Base-by-base conservation (phyloP, 2,329 filamentous ascomycete genomes). In the Penicillium vulpinum region DNA sequence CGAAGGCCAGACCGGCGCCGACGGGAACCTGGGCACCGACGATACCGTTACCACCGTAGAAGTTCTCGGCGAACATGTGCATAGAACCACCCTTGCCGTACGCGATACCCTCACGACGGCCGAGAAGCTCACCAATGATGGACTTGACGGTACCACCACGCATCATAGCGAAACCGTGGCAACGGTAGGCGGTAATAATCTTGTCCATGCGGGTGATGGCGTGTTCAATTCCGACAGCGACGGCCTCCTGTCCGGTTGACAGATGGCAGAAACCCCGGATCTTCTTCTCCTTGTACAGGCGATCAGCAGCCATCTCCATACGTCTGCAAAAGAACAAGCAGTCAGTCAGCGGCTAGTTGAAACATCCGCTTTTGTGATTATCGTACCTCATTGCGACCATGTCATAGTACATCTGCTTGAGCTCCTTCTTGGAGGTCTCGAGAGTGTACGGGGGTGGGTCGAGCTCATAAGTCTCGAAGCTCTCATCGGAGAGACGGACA, bases 241-340 rank as follows among this genome's bases (percentile, higher is more conserved):
- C 94, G 65, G 94, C 94, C 85, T 99, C 94, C 81, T 99, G 94
- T 62, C 94, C 94, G 58, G 90, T 96, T 58, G 94, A 97, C 79
- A 99, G 81, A 82, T 99, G 94, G 83, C 94, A 99, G 89, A 99
- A 99, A 81, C 94, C 94, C 71, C 94, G 90, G 71, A 99, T 97
- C 86, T 99, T 97, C 89, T 99, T 99, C 84, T 97, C 94, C 85
- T 99, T 99, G 90, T 99, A 99, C 73, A 99, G 84, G 76, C 93
- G 87, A 77, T 99, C 94, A 81, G 94, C 92, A 67, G 93, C 92
- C 93, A 99, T 96, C 81, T 99, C 94, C 94, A 99, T 96, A 78
- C 96, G 94, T 81, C 92, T 96, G 70, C 54, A 62, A 51, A 22
- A n/a, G 40, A 60, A 35, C 50, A 52, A 41, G 38, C 33, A 57